Conservation (phyloP, 768 basidiomycete genomes). For the Candolleomyces eurysporus region DNA sequence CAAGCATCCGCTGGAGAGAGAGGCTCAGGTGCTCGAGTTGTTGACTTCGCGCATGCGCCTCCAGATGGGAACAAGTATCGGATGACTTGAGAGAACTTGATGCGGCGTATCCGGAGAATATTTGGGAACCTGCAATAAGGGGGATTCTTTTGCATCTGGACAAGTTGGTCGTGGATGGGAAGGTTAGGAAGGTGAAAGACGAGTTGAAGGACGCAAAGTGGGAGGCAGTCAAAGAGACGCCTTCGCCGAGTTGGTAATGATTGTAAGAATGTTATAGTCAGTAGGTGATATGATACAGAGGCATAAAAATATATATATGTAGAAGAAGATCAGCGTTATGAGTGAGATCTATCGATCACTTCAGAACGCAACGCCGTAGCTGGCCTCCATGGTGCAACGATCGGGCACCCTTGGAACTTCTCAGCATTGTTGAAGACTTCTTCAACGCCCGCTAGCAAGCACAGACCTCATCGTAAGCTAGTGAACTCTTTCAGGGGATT, state of each 20-base stretch:
- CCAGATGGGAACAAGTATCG: slow-evolving; percentile 28
- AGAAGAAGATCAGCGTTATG: neutral
- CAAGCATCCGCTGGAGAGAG: slow-evolving; percentile 75
- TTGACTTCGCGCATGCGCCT: slow-evolving; percentile 29
- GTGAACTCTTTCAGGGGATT: neutral
- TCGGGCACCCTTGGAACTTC: slow-evolving; percentile 41
- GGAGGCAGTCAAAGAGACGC: slow-evolving; percentile 27
- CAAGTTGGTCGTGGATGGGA: slow-evolving; percentile 68
- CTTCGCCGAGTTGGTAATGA: slow-evolving; percentile 15
- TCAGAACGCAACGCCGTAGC: neutral
- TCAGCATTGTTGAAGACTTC: slow-evolving; percentile 40
- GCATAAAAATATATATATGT: too few species aligned
- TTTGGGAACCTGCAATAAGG: slow-evolving; percentile 71
- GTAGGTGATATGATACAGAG: too few species aligned
- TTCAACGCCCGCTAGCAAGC: slow-evolving; percentile 35
- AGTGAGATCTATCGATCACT: neutral
- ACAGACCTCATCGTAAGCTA: neutral
- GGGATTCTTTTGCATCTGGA: slow-evolving; percentile 68
- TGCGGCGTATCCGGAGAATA: slow-evolving; percentile 61
- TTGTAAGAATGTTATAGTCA: neutral
- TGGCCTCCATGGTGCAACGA: slow-evolving; percentile 18
- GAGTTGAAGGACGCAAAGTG: slow-evolving; percentile 52
- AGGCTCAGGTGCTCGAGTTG: slow-evolving; percentile 69
- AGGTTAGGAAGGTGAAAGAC: slow-evolving; percentile 49
- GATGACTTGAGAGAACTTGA: slow-evolving; percentile 73